Evolutionary conservation across 140 eudicot species (phyloP), one percentile per base, ranked within the genome.

Genomic region (Anethum foeniculum): DNA sequence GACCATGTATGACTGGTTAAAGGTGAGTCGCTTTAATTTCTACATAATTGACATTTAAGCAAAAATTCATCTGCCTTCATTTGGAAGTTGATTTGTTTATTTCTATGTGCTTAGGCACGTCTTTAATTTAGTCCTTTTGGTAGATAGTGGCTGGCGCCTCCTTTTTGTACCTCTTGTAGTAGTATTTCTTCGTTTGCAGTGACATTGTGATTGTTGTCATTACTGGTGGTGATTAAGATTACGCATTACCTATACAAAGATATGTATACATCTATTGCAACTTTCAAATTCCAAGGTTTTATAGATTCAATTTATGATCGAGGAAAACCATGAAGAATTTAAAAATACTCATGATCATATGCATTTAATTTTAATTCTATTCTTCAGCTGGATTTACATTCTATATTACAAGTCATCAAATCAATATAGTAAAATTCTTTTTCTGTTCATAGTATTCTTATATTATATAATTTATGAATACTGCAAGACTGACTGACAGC

Each of bases 1-100:
- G 79, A 90, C 92, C 19, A 90, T 90, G 95, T 90, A 90, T 81
- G 95, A 90, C 86, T 90, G 95, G 95, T 87, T 90, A 75, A 90
- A 90, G 92, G 95, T 88, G 79, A 67, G 86, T 39, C 2, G 2
- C 7, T 75, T 75, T 27, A 28, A 75, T 15, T 48, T 47, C 9
- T 14, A 14, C 32, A 12, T 3, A 34, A 39, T 75, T 48, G 43
- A 47, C 11, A 30, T 47, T 30, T 74, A 4, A 43, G 36, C 36
- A 44, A 41, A 25, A 28, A 28, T 44, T 80, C 78, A 51, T 43
- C 18, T 25, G 8, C 16, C 19, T 43, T 46, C 65, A 28, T 65
- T 23, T 46, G 51, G 39, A 67, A 23, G 32, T 79, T 67, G 7
- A 28, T 14, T 15, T 28, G 39, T 30, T 14, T 4, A 30, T 30